Conservation (phyloP, 345 rosid species). For the Laguncularia racemosa region DNA sequence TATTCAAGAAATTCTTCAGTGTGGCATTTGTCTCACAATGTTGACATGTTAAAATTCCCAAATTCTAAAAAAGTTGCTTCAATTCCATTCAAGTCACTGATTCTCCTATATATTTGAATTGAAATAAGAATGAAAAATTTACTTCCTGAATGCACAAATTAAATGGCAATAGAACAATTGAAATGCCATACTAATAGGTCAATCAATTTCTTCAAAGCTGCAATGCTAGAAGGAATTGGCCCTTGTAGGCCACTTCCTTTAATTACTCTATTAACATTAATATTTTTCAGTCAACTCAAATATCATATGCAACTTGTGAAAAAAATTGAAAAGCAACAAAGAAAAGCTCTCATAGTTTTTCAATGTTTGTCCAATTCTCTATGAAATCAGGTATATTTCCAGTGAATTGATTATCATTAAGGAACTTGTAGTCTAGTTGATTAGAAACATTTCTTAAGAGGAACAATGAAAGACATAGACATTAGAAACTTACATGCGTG, state of each 20-base stretch:
- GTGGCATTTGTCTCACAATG: conserved; percentile 1
- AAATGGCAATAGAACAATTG: background rate
- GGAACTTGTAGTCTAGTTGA: background rate
- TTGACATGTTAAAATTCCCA: background rate
- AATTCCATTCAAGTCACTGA: conserved; percentile 8
- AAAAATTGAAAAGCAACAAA: background rate
- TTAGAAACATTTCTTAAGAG: no score
- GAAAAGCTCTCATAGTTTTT: conserved; percentile 1
- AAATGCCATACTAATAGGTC: conserved; percentile 2
- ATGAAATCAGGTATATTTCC: conserved; percentile 13
- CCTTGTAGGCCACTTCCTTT: conserved; percentile 16
- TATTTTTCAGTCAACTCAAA: background rate
- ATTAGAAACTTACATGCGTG: background rate
- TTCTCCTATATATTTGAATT: conserved; percentile 8
- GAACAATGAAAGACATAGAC: no score
- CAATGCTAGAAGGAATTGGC: conserved; percentile 11
- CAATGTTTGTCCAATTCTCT: conserved; percentile 3
- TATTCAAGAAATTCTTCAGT: background rate
- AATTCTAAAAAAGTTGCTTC: background rate
- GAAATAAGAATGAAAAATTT: background rate
- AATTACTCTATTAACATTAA: conserved; percentile 1
- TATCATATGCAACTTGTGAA: no score
- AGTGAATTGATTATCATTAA: conserved; percentile 6
- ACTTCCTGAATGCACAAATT: background rate
- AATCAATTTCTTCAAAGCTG: background rate